phyloP scores from a whole-genome alignment of 2,329 filamentous ascomycete species.

The Ascochyta viciae-villosae region DNA sequence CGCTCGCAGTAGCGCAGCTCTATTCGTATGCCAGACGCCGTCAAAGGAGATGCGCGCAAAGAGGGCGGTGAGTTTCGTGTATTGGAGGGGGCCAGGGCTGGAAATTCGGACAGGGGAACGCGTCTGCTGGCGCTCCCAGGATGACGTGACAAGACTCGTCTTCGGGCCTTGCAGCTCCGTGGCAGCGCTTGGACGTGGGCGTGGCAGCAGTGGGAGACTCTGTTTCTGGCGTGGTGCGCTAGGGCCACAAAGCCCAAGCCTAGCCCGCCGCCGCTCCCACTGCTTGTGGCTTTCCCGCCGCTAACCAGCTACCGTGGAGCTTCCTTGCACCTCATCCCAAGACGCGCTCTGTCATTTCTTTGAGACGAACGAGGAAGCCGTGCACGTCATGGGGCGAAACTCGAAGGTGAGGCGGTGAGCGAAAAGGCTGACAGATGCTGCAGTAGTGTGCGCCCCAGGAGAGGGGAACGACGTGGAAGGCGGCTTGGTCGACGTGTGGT shows the following conservation, averaged over 20 bases:
- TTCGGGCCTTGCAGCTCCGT: constrained; percentile 16
- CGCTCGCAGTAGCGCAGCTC: constrained; percentile 17
- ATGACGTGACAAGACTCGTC: constrained; percentile 30
- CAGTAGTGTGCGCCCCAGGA: constrained; percentile 1
- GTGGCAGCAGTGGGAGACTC: constrained; percentile 1
- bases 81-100: constrained; percentile 8
- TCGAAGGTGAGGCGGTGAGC: constrained; percentile 5
- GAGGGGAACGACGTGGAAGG: background rate
- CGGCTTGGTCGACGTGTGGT: constrained; percentile 8
- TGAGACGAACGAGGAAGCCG: constrained; percentile 3
- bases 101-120: constrained; percentile 7
- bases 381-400: background rate
- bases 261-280: constrained; percentile 12
- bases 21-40: constrained; percentile 2
- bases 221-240: background rate
- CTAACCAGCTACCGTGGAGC: constrained; percentile 26
- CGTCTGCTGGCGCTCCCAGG: constrained; percentile 17
- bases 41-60: constrained; percentile 20
- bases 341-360: constrained; percentile 14
- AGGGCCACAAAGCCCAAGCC: constrained; percentile 13
- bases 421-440: background rate
- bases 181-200: constrained; percentile 5
- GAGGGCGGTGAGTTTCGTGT: constrained; percentile 17
- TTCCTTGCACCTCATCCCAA: constrained; percentile 41
- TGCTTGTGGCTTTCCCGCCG: constrained; percentile 7